Base-by-base conservation (phyloP, 371 early-diverging fungal genomes). In the Lichtheimia ramosa region DNA sequence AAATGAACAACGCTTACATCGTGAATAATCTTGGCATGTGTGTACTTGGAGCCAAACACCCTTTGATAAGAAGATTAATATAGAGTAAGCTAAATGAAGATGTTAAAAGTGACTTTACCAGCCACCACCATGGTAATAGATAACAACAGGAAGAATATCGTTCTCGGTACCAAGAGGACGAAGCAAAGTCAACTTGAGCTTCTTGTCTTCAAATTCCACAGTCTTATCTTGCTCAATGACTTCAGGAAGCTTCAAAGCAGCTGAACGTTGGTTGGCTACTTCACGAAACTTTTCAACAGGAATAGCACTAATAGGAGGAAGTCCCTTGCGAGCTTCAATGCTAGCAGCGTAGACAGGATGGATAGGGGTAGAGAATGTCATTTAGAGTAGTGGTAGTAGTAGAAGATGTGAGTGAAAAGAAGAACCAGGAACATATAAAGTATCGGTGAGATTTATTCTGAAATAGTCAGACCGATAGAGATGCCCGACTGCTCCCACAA, bases 101-200 rank as follows among this genome's bases (percentile, higher is more conserved):
- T n/a, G n/a, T n/a, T n/a, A n/a, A n/a, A n/a, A n/a, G n/a, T n/a
- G 34, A 34, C 10, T 10, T 8, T 34, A 2, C 8, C 8, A 8
- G 34, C 8, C 10, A 28, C 58, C 56, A 66, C 67, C n/a, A n/a
- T n/a, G n/a, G n/a, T 56, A 43, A 39, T 51, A 69, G 34, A 69
- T 20, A 16, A 69, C 28, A 3, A 48, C 62, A 23, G 69, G 69
- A 21, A 69, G 49, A 1, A 41, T 23, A 2, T 54, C 56, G 24
- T 52, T 50, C 24, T 61, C 62, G 4, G 63, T 56, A 10, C 62
- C 67, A 34, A 40, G 46, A 25, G 67, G 67, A 13, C 67, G 62
- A 14, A 61, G 15, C 4, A 58, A 16, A 14, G 42, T 52, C 21
- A 66, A 23, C 12, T 43, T 40, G 41, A 58, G 34, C 2, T 16